phyloP scores from a whole-genome alignment of 31 red algal species.

The Odonthalia washingtoniensis region DNA sequence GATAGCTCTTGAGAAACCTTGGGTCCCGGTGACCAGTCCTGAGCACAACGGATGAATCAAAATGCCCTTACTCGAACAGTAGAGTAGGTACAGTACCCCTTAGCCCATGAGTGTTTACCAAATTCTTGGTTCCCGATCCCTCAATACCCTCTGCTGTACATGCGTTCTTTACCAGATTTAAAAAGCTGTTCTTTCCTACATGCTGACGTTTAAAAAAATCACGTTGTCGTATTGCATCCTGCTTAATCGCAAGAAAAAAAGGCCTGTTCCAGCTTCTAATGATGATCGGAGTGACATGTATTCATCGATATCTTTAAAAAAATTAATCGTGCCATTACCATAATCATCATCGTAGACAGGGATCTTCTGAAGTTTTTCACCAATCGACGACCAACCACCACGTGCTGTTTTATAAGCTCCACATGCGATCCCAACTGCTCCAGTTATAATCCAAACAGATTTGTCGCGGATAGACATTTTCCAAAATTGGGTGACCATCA shows the following conservation, averaged over 20 bases:
- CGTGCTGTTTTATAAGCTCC: not conserved
- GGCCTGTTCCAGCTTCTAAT: no score
- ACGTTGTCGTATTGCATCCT: no score
- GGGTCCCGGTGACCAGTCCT: constrained; percentile 44
- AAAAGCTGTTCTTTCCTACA: no score
- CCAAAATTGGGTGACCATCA: not conserved
- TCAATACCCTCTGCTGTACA: not conserved
- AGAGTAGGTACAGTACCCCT: not conserved
- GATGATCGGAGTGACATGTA: no score
- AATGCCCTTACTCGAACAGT: constrained; percentile 13
- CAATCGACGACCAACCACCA: not conserved
- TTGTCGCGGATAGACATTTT: not conserved
- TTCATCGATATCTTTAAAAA: no score
- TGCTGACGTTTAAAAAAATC: no score
- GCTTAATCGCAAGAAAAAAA: no score
- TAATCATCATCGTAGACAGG: not conserved
- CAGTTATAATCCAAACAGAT: not conserved
- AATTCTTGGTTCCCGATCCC: not conserved
- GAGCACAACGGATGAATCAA: constrained; percentile 30
- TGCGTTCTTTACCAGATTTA: constrained; percentile 11
- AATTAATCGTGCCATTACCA: no score
- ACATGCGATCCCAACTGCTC: not conserved
- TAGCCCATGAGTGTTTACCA: constrained; percentile 20
- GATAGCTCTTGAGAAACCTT: no score
- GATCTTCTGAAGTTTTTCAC: not conserved